Conservation (phyloP, 2,329 filamentous ascomycete species). For the Chrysosphaeria jannelii region DNA sequence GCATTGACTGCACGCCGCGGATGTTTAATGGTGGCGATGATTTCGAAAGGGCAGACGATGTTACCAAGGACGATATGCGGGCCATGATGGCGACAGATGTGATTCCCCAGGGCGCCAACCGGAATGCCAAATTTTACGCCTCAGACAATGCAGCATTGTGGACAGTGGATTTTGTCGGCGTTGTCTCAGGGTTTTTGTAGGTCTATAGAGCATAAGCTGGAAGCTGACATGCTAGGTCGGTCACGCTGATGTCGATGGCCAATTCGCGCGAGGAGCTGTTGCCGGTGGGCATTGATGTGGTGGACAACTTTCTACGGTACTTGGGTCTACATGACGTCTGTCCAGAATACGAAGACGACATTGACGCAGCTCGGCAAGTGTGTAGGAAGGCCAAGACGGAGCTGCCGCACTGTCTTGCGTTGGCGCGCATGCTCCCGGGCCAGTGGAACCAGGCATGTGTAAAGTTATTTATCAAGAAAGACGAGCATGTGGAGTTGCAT, state of each 20-base stretch:
- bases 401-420: constrained; percentile 24
- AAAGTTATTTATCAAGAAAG: constrained; percentile 24
- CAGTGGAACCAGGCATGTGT: constrained; percentile 53
- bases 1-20: constrained; percentile 28
- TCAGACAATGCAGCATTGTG: constrained; percentile 23
- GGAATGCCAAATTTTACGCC: constrained; percentile 18
- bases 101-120: constrained; percentile 14
- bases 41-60: constrained; percentile 11
- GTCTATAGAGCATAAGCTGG: too few relatives aligned
- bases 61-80: constrained; percentile 30
- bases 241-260: constrained; percentile 22
- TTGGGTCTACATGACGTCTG: constrained; percentile 63
- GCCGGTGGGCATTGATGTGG: constrained; percentile 29
- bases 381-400: constrained; percentile 39
- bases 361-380: constrained; percentile 31
- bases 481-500: constrained; percentile 6
- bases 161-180: constrained; percentile 50
- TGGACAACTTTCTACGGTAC: constrained; percentile 74
- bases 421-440: constrained; percentile 31
- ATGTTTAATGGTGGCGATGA: constrained; percentile 31
- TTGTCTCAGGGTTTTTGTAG: constrained; percentile 56
- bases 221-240: constrained; percentile 13
- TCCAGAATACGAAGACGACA: constrained; percentile 40
- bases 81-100: constrained; percentile 31
- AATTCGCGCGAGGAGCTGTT: constrained; percentile 24